These are phyloP conservation scores for Ricinus communis DNA, from an alignment of 345 rosid species.

Conservation along the genomic window DNA sequence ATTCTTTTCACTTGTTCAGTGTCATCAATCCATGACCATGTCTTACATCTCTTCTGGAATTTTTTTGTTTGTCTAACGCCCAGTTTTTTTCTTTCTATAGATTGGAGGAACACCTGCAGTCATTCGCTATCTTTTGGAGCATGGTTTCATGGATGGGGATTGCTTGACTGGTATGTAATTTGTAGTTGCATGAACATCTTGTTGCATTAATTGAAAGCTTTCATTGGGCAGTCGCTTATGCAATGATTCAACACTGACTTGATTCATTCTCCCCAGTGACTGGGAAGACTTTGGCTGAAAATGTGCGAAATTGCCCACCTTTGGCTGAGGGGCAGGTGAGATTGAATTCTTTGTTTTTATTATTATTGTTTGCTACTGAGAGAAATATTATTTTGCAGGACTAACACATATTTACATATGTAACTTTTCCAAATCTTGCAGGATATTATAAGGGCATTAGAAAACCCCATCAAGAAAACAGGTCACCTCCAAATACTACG, in stretches of 20 bases:
- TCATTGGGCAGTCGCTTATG: constrained; percentile 4
- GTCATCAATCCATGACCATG: neutral
- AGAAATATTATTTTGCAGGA: neutral
- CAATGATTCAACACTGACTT: constrained; percentile 8
- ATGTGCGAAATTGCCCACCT: constrained; percentile 57
- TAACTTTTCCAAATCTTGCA: constrained; percentile 28
- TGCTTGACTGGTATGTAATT: constrained; percentile 65
- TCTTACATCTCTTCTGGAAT: neutral
- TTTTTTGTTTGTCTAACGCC: neutral
- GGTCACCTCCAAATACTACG: constrained; percentile 88
- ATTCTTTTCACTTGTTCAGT: neutral
- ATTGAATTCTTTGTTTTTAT: neutral
- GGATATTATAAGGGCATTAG: constrained; percentile 73
- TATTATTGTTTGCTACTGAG: neutral
- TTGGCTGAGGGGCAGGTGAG: constrained; percentile 82
- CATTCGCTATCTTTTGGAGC: constrained; percentile 66
- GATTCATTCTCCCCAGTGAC: constrained; percentile 53
- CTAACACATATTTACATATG: neutral
- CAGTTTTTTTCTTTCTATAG: constrained; percentile 27
- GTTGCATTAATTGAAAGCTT: constrained; percentile 8
- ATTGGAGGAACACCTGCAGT: constrained; percentile 82
- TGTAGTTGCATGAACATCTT: constrained; percentile 5
- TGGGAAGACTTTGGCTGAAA: constrained; percentile 91
- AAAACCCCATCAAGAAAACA: constrained; percentile 89
- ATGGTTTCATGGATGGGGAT: constrained; percentile 61